phyloP scores from a whole-genome alignment of 1,284 basidiomycete species.

The Exsudoporus floridanus region DNA sequence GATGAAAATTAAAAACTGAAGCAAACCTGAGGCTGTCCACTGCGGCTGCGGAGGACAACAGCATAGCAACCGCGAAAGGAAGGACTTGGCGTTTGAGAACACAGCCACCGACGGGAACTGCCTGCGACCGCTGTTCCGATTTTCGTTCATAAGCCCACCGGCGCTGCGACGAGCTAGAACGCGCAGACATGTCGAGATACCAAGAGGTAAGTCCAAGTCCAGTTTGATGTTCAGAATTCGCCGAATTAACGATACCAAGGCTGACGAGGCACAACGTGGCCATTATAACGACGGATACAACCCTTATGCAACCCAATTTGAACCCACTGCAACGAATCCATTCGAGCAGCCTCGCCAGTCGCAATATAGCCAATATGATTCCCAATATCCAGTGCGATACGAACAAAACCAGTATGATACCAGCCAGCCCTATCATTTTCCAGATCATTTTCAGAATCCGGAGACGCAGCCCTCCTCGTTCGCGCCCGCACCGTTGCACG shows the following conservation, averaged over 20 bases:
- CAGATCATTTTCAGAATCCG: constrained; percentile 26
- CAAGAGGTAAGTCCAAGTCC: constrained; percentile 36
- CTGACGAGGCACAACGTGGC: constrained; percentile 54
- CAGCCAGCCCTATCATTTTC: constrained; percentile 25
- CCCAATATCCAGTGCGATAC: constrained; percentile 21
- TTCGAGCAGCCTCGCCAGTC: constrained; percentile 25
- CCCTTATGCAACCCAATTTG: constrained; percentile 38
- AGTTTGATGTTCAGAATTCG: not conserved
- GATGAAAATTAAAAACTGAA: too few relatives aligned
- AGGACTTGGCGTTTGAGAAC: not conserved
- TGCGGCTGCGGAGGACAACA: constrained; percentile 18
- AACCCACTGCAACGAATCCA: constrained; percentile 15
- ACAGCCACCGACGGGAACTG: constrained; percentile 19
- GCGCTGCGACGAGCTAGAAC: constrained; percentile 2
- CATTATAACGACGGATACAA: constrained; percentile 59
- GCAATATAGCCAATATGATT: constrained; percentile 15
- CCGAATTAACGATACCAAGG: constrained; percentile 34
- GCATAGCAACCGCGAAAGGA: too few relatives aligned
- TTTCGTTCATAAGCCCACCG: constrained; percentile 3
- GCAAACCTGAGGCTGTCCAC: constrained; percentile 5
- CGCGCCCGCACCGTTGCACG: constrained; percentile 21
- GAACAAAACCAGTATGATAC: constrained; percentile 31
- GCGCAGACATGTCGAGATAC: constrained; percentile 42
- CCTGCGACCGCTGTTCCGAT: not conserved
- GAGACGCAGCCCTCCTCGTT: constrained; percentile 18